Evolutionary conservation across 75 land plant genomes (phyloP).

Genomic region (Selaginella tamariscina): DNA sequence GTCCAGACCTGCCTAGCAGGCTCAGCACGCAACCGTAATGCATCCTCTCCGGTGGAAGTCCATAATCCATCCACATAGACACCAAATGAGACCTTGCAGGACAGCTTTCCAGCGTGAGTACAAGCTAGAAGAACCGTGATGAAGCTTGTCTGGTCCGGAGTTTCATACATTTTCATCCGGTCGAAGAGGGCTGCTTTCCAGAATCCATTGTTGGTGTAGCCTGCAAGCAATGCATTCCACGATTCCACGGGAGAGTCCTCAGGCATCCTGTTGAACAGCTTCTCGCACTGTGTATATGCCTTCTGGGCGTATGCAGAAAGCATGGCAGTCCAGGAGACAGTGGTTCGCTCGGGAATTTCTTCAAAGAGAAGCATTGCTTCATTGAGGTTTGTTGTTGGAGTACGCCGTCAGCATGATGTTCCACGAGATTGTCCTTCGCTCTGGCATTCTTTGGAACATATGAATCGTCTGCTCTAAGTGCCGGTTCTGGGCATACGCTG

Average conservation of each 20-base stretch:
- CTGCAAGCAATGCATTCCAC: not conserved
- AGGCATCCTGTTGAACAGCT: not conserved
- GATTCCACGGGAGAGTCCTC: not conserved
- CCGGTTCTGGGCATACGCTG: not conserved
- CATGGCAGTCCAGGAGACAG: constrained; percentile 5
- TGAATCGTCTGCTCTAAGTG: not conserved
- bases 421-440: not conserved
- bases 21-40: not conserved
- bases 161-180: not conserved
- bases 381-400: not conserved
- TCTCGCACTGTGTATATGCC: not conserved
- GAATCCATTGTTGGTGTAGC: not conserved
- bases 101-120: not conserved
- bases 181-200: not conserved
- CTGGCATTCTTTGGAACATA: not conserved
- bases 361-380: not conserved
- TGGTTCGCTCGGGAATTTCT: constrained; percentile 2
- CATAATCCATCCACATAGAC: not conserved
- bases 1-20: not conserved
- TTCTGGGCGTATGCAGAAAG: constrained; percentile 6
- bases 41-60: not conserved
- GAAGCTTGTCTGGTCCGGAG: not conserved
- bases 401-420: not conserved
- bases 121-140: not conserved
- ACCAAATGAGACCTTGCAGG: not conserved